Evolutionary conservation across 768 basidiomycete genomes (phyloP).

Genomic region (Tylopilus sp.): DNA sequence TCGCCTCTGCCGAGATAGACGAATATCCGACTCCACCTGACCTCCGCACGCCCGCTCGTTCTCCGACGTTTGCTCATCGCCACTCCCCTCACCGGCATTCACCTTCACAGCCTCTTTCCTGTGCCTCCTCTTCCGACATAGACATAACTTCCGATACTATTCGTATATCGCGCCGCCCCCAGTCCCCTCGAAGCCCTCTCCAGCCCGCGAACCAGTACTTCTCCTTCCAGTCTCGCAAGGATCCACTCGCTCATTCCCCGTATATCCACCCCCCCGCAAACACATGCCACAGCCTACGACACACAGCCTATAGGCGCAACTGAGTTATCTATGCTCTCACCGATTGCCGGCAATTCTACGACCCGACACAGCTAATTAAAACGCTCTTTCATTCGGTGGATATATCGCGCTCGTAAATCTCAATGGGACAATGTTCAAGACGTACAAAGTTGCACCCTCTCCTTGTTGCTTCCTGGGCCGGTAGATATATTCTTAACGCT

Average conservation of each 20-base stretch:
- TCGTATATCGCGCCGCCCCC: conserved; percentile 30
- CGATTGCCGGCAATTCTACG: not conserved
- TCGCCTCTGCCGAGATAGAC: conserved; percentile 18
- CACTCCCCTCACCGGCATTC: conserved; percentile 2
- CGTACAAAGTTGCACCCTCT: conserved; percentile 4
- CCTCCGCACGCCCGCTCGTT: conserved; percentile 7
- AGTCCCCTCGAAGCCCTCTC: conserved; percentile 21
- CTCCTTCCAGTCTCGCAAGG: conserved; percentile 10
- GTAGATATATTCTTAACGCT: conserved; percentile 5
- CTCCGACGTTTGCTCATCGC: not conserved
- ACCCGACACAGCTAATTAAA: conserved; percentile 14
- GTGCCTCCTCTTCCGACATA: conserved; percentile 35
- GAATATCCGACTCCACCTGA: conserved; percentile 12
- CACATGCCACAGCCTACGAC: conserved; percentile 13
- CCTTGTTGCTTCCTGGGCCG: conserved; percentile 15
- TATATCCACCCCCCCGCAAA: conserved; percentile 9
- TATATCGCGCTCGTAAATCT: conserved; percentile 14
- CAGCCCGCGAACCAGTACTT: conserved; percentile 27
- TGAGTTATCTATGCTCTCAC: conserved; percentile 2
- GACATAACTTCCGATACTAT: conserved; percentile 41
- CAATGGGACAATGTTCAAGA: conserved; percentile 12
- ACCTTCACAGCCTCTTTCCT: conserved; percentile 12
- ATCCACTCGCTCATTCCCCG: conserved; percentile 6
- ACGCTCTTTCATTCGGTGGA: conserved; percentile 13
- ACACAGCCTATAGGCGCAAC: conserved; percentile 7